Conservation (phyloP, 305 asterid genomes). For the Fraxinus nigra region DNA sequence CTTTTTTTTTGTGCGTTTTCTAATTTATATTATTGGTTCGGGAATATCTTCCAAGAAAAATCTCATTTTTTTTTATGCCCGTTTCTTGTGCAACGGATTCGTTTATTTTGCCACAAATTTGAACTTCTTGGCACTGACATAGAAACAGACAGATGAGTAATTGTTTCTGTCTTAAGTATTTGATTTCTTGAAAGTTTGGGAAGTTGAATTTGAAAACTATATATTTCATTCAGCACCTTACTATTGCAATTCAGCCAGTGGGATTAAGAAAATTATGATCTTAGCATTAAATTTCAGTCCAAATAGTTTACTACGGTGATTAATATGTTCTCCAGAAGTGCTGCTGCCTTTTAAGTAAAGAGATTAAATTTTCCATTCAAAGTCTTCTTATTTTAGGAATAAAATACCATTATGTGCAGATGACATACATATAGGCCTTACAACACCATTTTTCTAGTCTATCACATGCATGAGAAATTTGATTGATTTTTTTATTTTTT, state of each 20-base stretch:
- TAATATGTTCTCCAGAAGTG: neutral
- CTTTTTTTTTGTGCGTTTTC: neutral
- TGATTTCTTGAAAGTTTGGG: neutral
- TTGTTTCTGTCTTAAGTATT: neutral
- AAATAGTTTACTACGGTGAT: neutral
- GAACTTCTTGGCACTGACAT: neutral
- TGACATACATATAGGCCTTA: neutral
- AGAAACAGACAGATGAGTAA: neutral
- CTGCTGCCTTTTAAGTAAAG: neutral
- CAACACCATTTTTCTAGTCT: neutral
- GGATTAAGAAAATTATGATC: constrained; percentile 7
- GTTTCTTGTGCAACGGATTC: constrained; percentile 22
- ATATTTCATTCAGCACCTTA: neutral
- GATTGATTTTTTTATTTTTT: neutral
- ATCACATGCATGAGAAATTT: neutral
- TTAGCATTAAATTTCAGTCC: neutral
- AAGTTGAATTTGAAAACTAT: constrained; percentile 8
- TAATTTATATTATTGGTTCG: neutral
- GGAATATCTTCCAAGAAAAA: neutral
- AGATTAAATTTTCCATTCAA: neutral
- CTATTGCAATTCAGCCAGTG: neutral
- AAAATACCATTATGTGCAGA: neutral
- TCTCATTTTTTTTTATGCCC: neutral
- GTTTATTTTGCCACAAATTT: neutral
- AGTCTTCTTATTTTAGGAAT: neutral